These are phyloP conservation scores for Acacia confusa DNA, from an alignment of 306 rosid genomes.

Conservation along the genomic window DNA sequence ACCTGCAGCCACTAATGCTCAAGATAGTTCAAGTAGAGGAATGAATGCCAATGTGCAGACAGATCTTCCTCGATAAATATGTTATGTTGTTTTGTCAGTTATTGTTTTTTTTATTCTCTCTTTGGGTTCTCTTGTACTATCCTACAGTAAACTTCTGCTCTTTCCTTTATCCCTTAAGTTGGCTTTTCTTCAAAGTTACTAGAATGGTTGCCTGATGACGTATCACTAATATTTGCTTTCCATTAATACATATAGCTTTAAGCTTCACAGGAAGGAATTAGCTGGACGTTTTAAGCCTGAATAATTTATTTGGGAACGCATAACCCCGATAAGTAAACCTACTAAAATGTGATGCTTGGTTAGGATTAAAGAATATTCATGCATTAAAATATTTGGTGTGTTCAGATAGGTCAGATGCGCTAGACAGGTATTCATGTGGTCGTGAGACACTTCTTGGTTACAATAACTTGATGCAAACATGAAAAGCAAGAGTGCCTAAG, in stretches of 20 bases:
- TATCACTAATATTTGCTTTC: not conserved
- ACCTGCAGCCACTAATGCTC: conserved; percentile 30
- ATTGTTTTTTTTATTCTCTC: not conserved
- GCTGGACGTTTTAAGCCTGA: not conserved
- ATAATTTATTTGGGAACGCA: not conserved
- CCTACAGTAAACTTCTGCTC: not conserved
- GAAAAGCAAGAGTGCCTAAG: not conserved
- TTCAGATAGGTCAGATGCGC: not conserved
- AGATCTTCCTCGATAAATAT: conserved; percentile 11
- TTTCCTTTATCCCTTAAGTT: not conserved
- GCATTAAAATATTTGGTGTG: not conserved
- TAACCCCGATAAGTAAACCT: not conserved
- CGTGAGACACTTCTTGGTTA: not conserved
- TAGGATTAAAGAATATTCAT: not conserved
- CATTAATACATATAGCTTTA: not conserved
- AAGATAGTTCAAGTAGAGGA: conserved; percentile 32
- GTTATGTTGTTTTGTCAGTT: not conserved
- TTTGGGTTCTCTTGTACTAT: not conserved
- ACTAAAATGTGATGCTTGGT: not conserved
- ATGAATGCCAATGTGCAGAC: conserved; percentile 20
- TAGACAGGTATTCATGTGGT: not conserved
- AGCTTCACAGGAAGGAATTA: not conserved
- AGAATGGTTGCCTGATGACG: not conserved
- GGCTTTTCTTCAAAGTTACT: not conserved
- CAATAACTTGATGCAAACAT: not conserved